Evolutionary conservation across 1,284 basidiomycete genomes (phyloP), one percentile per base, ranked within the genome.

Genomic region (Puccinia hordei): DNA sequence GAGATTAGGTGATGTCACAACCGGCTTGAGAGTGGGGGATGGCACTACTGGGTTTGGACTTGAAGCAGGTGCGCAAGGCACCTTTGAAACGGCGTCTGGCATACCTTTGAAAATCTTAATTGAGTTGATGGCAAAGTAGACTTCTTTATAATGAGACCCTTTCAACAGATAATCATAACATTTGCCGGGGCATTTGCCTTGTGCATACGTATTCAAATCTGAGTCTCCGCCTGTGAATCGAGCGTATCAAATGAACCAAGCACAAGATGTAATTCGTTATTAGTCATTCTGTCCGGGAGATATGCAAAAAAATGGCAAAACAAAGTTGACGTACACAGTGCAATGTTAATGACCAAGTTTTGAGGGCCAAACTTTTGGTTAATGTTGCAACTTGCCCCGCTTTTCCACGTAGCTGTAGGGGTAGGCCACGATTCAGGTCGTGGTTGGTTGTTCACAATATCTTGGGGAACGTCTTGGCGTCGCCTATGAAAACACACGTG

Each of bases 41-140:
- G 41, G 63, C 15, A 35, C 30, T 38, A 27, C 41, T 13, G 63
- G 22, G 1, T 44, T 44, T 22, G 27, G 27, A 35, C 12, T 27
- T 57, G 69, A 3, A 13, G 49, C 9, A 10, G 49, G 5, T 35
- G n/a, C 1, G 30, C 49, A 0, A 46, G 27, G 17, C 24, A 33
- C 30, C 51, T 53, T 71, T 22, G 68, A 71, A 53, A 71, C 49
- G 51, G 68, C 68, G 49, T 71, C 49, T 30, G 73, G 59, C 6
- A n/a, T 2, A 24, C 73, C 73, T 65, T 63, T 75, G 44, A 75
- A 75, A 8, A 65, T 75, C 59, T 75, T 75, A 59, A 75, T 75
- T 17, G 57, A 75, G 61, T 75, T 75, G 57, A 75, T 61, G n/a
- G 73, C 35, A 65, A 75, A 75, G 59, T 75, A 75, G 4, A 75